Percentiles rank a stretch among this genome's conserved stretches.
These are phyloP conservation scores for Geranomyces michiganensis DNA, from an alignment of 192 early-diverging fungal species.

Conservation along the genomic window DNA sequence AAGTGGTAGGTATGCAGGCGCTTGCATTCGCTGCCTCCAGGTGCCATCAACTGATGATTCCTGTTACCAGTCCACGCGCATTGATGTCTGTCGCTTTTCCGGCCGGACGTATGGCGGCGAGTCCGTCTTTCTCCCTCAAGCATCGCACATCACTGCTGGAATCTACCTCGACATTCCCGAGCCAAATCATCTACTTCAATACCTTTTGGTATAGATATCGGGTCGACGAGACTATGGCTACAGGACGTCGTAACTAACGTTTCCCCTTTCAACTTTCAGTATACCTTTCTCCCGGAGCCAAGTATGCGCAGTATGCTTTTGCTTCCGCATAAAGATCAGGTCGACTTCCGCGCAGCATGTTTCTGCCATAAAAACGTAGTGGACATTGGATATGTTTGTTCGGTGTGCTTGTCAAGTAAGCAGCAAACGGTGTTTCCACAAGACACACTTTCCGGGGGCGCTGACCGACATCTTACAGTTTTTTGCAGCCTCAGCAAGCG, in stretches of 20 bases:
- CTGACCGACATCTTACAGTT: conserved; percentile 2
- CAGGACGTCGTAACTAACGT: neutral
- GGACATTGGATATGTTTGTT: conserved; percentile 96
- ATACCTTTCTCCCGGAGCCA: conserved; percentile 79
- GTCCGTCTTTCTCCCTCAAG: conserved; percentile 92
- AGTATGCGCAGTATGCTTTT: conserved; percentile 72
- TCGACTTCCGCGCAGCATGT: conserved; percentile 94
- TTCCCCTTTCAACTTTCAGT: conserved; percentile 49
- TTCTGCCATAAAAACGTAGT: conserved; percentile 96
- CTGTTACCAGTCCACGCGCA: conserved; percentile 67
- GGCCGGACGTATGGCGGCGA: conserved; percentile 55
- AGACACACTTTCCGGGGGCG: too few relatives aligned
- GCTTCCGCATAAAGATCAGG: conserved; percentile 74
- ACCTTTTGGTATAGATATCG: conserved; percentile 70
- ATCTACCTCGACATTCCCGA: conserved; percentile 77
- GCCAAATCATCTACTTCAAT: conserved; percentile 75
- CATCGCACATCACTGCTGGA: conserved; percentile 84
- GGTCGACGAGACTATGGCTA: neutral
- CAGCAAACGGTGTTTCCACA: neutral
- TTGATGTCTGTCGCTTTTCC: conserved; percentile 88
- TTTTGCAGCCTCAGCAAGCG: conserved; percentile 13
- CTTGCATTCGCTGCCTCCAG: neutral
- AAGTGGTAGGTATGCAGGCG: conserved; percentile 54
- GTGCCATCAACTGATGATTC: neutral
- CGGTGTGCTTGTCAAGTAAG: conserved; percentile 93